Base-by-base conservation (phyloP, 2,329 filamentous ascomycete genomes). In the Colletotrichum sp. region DNA sequence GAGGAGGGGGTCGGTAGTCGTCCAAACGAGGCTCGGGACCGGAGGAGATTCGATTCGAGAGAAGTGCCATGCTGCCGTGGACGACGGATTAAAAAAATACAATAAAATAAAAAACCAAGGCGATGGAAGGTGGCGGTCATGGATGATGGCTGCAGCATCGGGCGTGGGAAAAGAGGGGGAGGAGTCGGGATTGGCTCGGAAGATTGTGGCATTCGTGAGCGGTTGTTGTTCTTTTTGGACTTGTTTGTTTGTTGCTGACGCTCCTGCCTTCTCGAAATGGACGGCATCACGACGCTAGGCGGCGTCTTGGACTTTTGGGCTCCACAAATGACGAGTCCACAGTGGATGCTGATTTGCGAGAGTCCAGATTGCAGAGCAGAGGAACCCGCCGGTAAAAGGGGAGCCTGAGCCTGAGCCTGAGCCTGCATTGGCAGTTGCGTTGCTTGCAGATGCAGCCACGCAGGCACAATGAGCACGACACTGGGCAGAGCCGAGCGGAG, bases 281-380 rank as follows among this genome's bases (percentile, higher is more conserved):
- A 76, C 65, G 73, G 60, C 73, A 65, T 58, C 73, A 73, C 64
- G 48, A 76, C 70, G 73, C 73, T 73, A 76, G 58, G 60, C 28
- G 21, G 69, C 55, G 30, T 56, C 12, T 58, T 75, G 66, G 66
- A 43, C 61, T 34, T 32, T 52, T 30, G 28, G 36, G 34, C 34
- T 8, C 64, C 70, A 65, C 58, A 34, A 65, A 48, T 16, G 13
- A 21, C 26, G 15, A 58, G 58, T 16, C 43, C 18, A 16, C 24
- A 21, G 64, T 73, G 73, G 70, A 52, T 69, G 73, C 43, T 73
- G 73, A 75, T 69, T 76, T 76, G 65, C 65, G 58, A 73, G 65
- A 73, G 65, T 38, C 70, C 58, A 76, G 65, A 76, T 76, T 76
- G 70, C 43, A 52, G n/a, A 21, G 43, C 43, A 21, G 43, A 52